Conservation (phyloP, 2,329 filamentous ascomycete genomes). For the Blastomyces gilchristii region DNA sequence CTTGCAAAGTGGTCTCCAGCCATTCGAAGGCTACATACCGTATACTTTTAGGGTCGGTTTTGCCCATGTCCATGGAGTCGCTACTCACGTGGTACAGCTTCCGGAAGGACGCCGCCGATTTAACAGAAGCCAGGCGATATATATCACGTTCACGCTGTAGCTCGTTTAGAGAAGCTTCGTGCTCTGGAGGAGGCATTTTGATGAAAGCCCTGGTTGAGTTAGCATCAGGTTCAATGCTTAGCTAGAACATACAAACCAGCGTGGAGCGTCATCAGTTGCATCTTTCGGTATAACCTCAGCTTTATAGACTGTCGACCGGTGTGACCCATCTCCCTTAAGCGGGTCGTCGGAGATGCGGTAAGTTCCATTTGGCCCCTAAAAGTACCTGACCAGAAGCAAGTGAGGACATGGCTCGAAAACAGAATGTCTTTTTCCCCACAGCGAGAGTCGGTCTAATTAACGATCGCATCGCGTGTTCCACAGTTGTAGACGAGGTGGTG, state of each 20-base stretch:
- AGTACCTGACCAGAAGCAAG: conserved; percentile 3
- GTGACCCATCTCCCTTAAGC: conserved; percentile 7
- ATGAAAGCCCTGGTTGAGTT: conserved; percentile 11
- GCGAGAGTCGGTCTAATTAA: neutral
- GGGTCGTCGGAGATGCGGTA: conserved; percentile 1
- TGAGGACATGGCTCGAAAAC: conserved; percentile 5
- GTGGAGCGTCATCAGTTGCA: conserved; percentile 3
- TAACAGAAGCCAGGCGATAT: conserved; percentile 8
- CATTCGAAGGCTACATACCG: conserved; percentile 10
- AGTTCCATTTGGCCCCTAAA: conserved; percentile 9
- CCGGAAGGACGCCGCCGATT: conserved; percentile 10
- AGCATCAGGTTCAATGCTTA: conserved; percentile 5
- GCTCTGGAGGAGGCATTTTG: conserved; percentile 9
- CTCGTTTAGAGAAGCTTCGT: conserved; percentile 7
- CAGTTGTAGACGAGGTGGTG: neutral
- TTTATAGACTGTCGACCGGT: conserved; percentile 11
- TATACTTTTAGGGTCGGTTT: conserved; percentile 4
- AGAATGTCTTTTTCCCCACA: too few species aligned
- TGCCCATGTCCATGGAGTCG: neutral
- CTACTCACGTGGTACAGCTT: conserved; percentile 11
- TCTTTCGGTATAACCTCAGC: conserved; percentile 8
- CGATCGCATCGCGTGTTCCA: neutral
- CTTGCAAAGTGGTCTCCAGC: conserved; percentile 11
- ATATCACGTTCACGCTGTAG: conserved; percentile 9
- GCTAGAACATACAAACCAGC: conserved; percentile 6